Percentiles rank a stretch among this genome's conserved stretches.
phyloP scores from a whole-genome alignment of 352 stramenopile genomes.

The Phytophthora boehmeriae region DNA sequence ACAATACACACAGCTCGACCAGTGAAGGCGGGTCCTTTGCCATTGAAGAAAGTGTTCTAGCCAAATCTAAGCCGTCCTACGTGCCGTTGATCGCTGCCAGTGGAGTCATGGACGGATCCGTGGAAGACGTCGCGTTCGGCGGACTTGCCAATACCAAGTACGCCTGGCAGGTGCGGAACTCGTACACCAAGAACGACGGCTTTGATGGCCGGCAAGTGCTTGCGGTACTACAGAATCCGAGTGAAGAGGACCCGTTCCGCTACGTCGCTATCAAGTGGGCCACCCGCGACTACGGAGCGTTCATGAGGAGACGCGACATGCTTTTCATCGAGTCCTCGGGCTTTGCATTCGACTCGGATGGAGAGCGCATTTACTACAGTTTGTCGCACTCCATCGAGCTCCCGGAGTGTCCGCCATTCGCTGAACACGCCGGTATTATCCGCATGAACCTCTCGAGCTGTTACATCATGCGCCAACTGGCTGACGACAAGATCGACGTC shows the following conservation, averaged over 20 bases:
- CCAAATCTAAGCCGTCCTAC: slow-evolving; percentile 23
- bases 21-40: slow-evolving; percentile 37
- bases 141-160: slow-evolving; percentile 28
- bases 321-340: slow-evolving; percentile 46
- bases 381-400: slow-evolving; percentile 41
- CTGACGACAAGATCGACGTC: slow-evolving; percentile 45
- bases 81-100: slow-evolving; percentile 28
- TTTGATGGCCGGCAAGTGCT: slow-evolving; percentile 38
- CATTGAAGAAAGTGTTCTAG: slow-evolving; percentile 26
- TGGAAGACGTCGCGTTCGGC: slow-evolving; percentile 33
- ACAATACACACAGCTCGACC: slow-evolving; percentile 34
- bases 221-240: slow-evolving; percentile 34
- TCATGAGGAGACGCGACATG: slow-evolving; percentile 38
- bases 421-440: slow-evolving; percentile 31
- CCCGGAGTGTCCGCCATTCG: slow-evolving; percentile 30
- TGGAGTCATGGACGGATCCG: slow-evolving; percentile 29
- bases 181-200: slow-evolving; percentile 45
- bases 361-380: slow-evolving; percentile 38
- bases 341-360: slow-evolving; percentile 38
- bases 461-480: slow-evolving; percentile 51
- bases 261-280: slow-evolving; percentile 48
- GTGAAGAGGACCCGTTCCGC: slow-evolving; percentile 43
- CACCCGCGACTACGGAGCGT: slow-evolving; percentile 33
- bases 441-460: slow-evolving; percentile 55
- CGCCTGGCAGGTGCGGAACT: slow-evolving; percentile 33